Base-by-base conservation (phyloP, 2,329 filamentous ascomycete species). In the Arthrobotrys megalospora region DNA sequence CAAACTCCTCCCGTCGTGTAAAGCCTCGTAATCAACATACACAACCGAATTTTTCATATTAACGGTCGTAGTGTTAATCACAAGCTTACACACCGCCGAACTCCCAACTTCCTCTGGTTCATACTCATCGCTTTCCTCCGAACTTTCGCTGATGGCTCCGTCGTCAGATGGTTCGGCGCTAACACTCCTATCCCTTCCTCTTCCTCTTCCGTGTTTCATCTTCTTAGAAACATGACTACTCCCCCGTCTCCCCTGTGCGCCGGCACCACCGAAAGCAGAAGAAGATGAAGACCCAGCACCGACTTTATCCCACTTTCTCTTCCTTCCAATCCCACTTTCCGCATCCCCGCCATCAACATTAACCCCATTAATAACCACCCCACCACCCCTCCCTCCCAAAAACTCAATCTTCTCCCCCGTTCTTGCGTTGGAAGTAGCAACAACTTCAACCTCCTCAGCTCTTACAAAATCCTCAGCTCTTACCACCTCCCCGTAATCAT, bases 401-500 rank as follows among this genome's bases (percentile, higher is more conserved):
- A 81, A 85, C 85, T 76, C 70, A n/a, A 76, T 68, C 47, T 75
- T 79, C 52, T 81, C 81, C 32, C 80, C 81, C 19, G 73, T 77
- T 3, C 76, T 67, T 0, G 41, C 34, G 12, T 75, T 67, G 21
- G 89, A 89, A 11, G 89, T 89, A 47, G 93, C 91, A 16, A 89
- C 87, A 28, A 90, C 88, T 73, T 91, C 90, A 72, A 93, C 91
- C 84, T 98, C 96, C 83, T 99, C 96, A 0, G 94, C 95, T 73
- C 94, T 90, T 0, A 97, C 88, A 83, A 95, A 99, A 80, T 99
- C 96, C 83, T 98, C 96, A 0, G 95, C 93, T 67, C 94, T 90
- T 81, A 99, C 97, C 14, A 96, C 86, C 80, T 99, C 96, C 75
- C 96, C 96, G 84, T 96, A 99, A 80, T 97, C 95, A 83, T 98